These are phyloP conservation scores for Dioscorea alata DNA, from an alignment of 106 monocot genomes.

Conservation along the genomic window DNA sequence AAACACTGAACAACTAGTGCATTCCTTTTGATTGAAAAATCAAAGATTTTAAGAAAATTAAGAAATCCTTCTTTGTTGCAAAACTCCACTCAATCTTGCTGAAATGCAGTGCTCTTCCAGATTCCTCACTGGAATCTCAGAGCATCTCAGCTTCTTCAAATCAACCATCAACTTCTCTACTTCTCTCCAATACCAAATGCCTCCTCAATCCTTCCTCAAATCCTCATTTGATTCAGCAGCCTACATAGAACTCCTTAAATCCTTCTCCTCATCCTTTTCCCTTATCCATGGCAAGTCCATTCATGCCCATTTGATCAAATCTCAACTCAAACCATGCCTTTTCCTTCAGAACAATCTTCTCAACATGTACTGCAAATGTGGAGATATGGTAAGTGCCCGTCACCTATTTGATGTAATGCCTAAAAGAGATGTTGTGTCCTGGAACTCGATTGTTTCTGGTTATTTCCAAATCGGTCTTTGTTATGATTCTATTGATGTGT, in stretches of 20 bases:
- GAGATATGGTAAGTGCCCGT: constrained; percentile 19
- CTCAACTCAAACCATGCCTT: constrained; percentile 28
- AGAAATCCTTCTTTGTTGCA: too few relatives aligned
- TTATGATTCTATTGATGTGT: constrained; percentile 10
- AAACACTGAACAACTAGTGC: too few relatives aligned
- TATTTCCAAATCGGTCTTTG: constrained; percentile 6
- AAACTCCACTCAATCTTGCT: not conserved
- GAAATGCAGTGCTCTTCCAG: constrained; percentile 8
- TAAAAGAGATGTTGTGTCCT: constrained; percentile 29
- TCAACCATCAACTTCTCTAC: constrained; percentile 11
- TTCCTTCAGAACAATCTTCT: constrained; percentile 50
- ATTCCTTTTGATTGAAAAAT: too few relatives aligned
- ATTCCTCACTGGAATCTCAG: not conserved
- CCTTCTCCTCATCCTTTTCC: constrained; percentile 15
- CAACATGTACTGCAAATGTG: constrained; percentile 35
- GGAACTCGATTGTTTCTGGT: constrained; percentile 29
- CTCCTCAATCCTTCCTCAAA: constrained; percentile 1
- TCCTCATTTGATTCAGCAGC: constrained; percentile 9
- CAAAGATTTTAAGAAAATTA: too few relatives aligned
- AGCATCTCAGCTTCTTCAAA: constrained; percentile 12
- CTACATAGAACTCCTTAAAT: constrained; percentile 33
- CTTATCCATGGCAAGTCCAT: constrained; percentile 32
- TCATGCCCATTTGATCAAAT: constrained; percentile 46
- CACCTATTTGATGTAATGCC: constrained; percentile 52
- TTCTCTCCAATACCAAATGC: not conserved